A percentile compares a stretch with the other conserved stretches of the same genome.
These are phyloP conservation scores for Lactifluus piperatus DNA, from an alignment of 768 basidiomycete species.

Conservation along the genomic window DNA sequence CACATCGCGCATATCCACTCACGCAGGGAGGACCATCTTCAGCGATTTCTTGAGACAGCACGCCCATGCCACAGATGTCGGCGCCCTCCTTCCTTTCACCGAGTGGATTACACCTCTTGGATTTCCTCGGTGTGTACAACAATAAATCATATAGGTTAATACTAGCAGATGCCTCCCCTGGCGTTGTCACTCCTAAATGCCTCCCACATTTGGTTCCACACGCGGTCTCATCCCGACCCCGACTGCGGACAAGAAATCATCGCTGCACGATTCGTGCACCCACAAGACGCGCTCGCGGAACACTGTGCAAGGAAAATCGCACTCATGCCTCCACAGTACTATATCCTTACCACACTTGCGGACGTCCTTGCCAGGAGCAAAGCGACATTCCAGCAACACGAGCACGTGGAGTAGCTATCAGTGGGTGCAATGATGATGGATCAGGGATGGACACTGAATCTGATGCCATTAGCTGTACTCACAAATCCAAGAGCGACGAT, in stretches of 20 bases:
- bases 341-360: constrained; percentile 54
- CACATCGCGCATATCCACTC: constrained; percentile 46
- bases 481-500: too few relatives aligned
- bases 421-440: too few relatives aligned
- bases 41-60: constrained; percentile 42
- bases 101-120: constrained; percentile 65
- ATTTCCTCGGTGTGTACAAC: constrained; percentile 39
- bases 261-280: constrained; percentile 57
- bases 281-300: constrained; percentile 42
- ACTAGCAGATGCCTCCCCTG: too few relatives aligned
- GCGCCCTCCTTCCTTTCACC: constrained; percentile 56
- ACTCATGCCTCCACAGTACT: constrained; percentile 70
- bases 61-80: constrained; percentile 35
- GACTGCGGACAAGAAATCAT: constrained; percentile 66
- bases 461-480: too few relatives aligned
- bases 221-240: constrained; percentile 65
- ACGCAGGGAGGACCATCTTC: constrained; percentile 43
- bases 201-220: constrained; percentile 60
- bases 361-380: constrained; percentile 37
- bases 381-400: constrained; percentile 39
- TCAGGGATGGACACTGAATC: too few relatives aligned
- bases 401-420: constrained; percentile 39
- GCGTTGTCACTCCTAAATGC: too few relatives aligned
- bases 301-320: constrained; percentile 42
- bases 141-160: too few relatives aligned